A percentile compares a stretch with the other conserved stretches of the same genome.
Evolutionary conservation across 2,329 filamentous ascomycete species (phyloP).

Genomic region (Hypoxylon sp.): DNA sequence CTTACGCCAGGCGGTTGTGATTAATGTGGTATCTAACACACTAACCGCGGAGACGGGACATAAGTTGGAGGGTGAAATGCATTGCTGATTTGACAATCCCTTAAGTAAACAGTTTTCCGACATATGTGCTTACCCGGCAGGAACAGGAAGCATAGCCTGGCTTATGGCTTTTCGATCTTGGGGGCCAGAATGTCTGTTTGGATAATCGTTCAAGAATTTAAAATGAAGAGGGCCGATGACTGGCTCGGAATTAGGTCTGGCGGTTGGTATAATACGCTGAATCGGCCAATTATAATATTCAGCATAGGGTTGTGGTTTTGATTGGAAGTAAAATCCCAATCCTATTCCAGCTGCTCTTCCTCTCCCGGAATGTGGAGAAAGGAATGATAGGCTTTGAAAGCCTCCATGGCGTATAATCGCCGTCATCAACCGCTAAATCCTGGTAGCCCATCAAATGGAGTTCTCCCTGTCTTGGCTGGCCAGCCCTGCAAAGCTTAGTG

Average conservation of each 20-base stretch:
- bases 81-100: constrained; percentile 47
- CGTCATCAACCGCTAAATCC: constrained; percentile 42
- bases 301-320: constrained; percentile 39
- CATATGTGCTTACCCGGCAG: constrained; percentile 45
- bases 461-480: constrained; percentile 37
- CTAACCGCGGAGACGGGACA: constrained; percentile 37
- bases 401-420: constrained; percentile 36
- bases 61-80: constrained; percentile 33
- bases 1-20: constrained; percentile 20
- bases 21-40: constrained; percentile 32
- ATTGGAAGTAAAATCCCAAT: constrained; percentile 49
- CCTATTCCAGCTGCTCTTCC: constrained; percentile 41
- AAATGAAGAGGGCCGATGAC: constrained; percentile 39
- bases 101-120: constrained; percentile 35
- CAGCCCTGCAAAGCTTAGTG: constrained; percentile 46
- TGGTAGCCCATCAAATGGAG: constrained; percentile 47
- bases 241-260: constrained; percentile 38
- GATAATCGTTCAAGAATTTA: constrained; percentile 23
- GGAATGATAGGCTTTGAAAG: constrained; percentile 42
- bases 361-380: constrained; percentile 48
- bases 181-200: constrained; percentile 42
- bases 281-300: constrained; percentile 50
- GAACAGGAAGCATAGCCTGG: constrained; percentile 47
- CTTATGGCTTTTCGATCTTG: constrained; percentile 36
- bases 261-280: constrained; percentile 40